Base-by-base conservation (phyloP, 2,329 filamentous ascomycete species). In the Colletotrichum sp. region DNA sequence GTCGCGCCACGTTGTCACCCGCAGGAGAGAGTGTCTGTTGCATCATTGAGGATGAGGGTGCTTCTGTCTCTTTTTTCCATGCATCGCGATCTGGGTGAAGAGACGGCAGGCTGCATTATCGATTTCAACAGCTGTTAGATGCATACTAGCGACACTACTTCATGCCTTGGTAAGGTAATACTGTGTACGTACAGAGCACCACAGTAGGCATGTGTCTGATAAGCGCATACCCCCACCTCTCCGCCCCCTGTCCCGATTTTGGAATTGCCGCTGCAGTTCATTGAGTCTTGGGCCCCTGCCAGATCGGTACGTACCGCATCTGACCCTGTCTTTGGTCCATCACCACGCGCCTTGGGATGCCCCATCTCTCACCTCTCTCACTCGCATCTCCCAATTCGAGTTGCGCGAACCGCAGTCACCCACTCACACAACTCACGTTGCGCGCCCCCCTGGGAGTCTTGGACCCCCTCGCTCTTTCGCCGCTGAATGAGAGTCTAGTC, bases 251-350 rank as follows among this genome's bases (percentile, higher is more conserved):
- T 16, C 39, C 32, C 63, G 39, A 72, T 44, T 68, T 55, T 67
- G 55, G 73, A 72, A 68, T 64, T 76, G 63, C 63, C 32, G 70
- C 69, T 72, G 32, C 44, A 52, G 44, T 52, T 52, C n/a, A 21
- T 49, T 49, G n/a, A 52, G n/a, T 21, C n/a, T 52, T 52, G 30
- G 30, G 36, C 59, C 60, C 34, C 49, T 60, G 39, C 39, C 28
- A 57, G 62, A 64, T 68, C 21, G 10, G 10, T 26, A 24, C 21
- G 24, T 63, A 68, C 6, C 16, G 26, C 55, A 30, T 7, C 15
- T 30, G 26, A 60, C 57, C 57, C 57, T 28, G 57, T 32, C 57
- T n/a, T 30, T 32, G 26, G 57, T 18, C 57, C 57, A 18, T 60
- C 26, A 30, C 57, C 30, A 30, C 26, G 26, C 30, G 26, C 57